phyloP scores from a whole-genome alignment of 352 stramenopile species.

The Phytophthora cactorum region DNA sequence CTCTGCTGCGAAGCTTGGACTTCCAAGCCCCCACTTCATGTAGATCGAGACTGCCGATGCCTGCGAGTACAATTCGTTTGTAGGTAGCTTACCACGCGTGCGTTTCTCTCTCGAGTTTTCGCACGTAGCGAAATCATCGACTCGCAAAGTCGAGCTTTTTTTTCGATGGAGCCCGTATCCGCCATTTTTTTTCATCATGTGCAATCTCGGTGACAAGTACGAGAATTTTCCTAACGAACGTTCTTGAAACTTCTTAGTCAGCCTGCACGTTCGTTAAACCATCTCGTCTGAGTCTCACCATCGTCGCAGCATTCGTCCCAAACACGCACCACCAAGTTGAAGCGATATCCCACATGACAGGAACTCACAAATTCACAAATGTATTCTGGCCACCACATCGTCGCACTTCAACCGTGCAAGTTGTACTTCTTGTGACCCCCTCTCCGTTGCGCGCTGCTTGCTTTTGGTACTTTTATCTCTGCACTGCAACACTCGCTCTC shows the following conservation, averaged over 20 bases:
- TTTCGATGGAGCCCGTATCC: not conserved
- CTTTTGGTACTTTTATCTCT: constrained; percentile 4
- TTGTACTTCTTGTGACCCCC: constrained; percentile 12
- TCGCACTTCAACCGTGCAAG: constrained; percentile 33
- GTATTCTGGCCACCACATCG: constrained; percentile 29
- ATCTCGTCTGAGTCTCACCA: constrained; percentile 24
- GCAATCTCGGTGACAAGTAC: no score
- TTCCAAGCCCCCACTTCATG: no score
- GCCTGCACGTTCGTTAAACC: not conserved
- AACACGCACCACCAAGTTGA: constrained; percentile 6
- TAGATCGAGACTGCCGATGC: no score
- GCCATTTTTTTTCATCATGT: not conserved
- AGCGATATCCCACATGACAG: constrained; percentile 9
- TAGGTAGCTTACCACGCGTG: no score
- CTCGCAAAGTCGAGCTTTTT: no score
- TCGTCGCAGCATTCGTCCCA: constrained; percentile 11
- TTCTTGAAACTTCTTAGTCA: constrained; percentile 29
- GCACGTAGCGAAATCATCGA: no score
- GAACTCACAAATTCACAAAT: constrained; percentile 27
- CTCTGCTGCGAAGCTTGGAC: no score
- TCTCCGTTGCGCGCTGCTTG: constrained; percentile 15
- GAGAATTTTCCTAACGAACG: constrained; percentile 15
- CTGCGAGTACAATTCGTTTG: no score
- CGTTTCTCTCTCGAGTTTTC: no score
- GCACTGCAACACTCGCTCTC: not conserved